Base-by-base conservation (phyloP, 371 early-diverging fungal species). In the Rhizomucor miehei region DNA sequence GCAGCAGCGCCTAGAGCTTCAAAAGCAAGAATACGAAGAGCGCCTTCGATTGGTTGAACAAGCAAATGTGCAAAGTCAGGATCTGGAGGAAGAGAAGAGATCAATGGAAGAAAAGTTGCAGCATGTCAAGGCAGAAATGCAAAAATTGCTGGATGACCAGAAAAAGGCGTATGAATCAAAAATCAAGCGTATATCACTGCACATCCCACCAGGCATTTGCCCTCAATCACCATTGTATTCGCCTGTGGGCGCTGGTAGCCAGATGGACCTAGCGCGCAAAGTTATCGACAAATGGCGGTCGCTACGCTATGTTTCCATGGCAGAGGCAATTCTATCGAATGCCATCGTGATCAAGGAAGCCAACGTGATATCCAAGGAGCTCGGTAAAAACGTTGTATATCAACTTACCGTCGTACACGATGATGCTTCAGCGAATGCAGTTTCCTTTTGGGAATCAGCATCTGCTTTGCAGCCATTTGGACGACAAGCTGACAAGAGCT, bases 301-400 rank as follows among this genome's bases (percentile, higher is more conserved):
- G 17, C 65, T 87, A 44, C 76, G 84, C 23, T 76, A 78, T 54
- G 87, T 92, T 20, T 66, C 76, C 19, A 85, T 92, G 67, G 89
- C 90, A 3, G 88, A 90, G 59, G 77, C 71, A 9, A 82, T 92
- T 35, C 59, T 89, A 41, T 83, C 81, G 13, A 78, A 86, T 49
- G 89, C 89, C 0, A 80, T 83, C 2, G 52, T 88, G 44, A 62
- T 95, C 36, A 94, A 94, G 60, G 92, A 93, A 60, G 94, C 91
- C 57, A 95, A 94, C 54, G 79, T 93, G 12, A 91, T 91, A 24
- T 82, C 89, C 52, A 81, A 82, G 13, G 93, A 95, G 54, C 68
- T 94, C 4, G 79, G 73, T 4, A 91, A 90, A 52, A 69, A 87
- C 25, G 89, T 90, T 3, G 63, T 86, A 0, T 95, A 91, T 63